These are phyloP conservation scores for Cardamine resedifolia DNA, from an alignment of 345 rosid genomes.

Conservation along the genomic window DNA sequence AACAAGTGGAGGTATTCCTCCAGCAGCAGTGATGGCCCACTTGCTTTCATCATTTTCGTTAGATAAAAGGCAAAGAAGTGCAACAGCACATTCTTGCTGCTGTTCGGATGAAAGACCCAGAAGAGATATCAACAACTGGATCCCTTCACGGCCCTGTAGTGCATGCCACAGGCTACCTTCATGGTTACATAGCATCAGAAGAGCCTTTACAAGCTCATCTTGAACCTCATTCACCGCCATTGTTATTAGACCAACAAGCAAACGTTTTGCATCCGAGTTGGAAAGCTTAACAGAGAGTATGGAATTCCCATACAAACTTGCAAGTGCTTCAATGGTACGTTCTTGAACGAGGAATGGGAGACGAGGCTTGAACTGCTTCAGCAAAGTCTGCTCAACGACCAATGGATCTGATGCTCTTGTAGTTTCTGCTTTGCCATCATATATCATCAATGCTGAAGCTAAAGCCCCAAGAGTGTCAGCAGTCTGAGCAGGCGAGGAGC, in stretches of 20 bases:
- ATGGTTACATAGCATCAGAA: conserved; percentile 76
- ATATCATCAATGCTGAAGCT: conserved; percentile 99
- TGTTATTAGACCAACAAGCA: conserved; percentile 97
- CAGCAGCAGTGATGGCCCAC: conserved; percentile 99
- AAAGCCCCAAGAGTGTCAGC: conserved; percentile 98
- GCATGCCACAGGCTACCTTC: conserved; percentile 95
- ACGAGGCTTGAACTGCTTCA: conserved; percentile 88
- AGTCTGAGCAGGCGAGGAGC: conserved; percentile 90
- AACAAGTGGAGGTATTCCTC: conserved; percentile 99
- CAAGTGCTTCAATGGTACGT: conserved; percentile 97
- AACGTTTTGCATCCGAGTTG: conserved; percentile 87
- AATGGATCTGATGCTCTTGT: conserved; percentile 80
- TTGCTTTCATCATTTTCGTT: conserved; percentile 98
- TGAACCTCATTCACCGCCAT: conserved; percentile 96
- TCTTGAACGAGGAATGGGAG: conserved; percentile 92
- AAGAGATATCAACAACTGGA: conserved; percentile 94
- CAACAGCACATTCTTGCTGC: conserved; percentile 99
- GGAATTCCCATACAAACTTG: conserved; percentile 94
- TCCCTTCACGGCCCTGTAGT: conserved; percentile 98
- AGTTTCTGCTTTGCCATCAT: conserved; percentile 84
- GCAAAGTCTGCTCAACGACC: conserved; percentile 75
- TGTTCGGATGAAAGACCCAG: conserved; percentile 99
- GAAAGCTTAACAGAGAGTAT: conserved; percentile 70
- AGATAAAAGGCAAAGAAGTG: conserved; percentile 89
- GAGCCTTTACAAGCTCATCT: conserved; percentile 91